Base-by-base conservation (phyloP, 768 basidiomycete genomes). In the Chlorophyllum brunneum region DNA sequence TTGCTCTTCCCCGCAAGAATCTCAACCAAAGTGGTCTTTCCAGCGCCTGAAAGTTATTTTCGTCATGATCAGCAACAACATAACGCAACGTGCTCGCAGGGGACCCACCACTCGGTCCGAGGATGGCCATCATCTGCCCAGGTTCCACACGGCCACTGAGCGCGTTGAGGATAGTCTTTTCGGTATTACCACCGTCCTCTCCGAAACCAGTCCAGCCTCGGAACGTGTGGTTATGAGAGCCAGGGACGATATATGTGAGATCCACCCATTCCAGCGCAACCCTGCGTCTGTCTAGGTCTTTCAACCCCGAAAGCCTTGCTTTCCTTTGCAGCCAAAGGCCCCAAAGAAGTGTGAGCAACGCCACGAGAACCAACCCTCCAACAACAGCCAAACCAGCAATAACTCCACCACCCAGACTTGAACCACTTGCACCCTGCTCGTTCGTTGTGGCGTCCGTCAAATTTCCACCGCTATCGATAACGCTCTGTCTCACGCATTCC, bases 1-100 rank as follows among this genome's bases (percentile, higher is more conserved):
- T 97, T 98, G 58, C 70, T 72, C 65, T 88, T 94, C 2, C 87
- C 85, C 0, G 93, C 90, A 8, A 98, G 79, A 31, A 97, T 82
- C 62, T 98, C 95, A 15, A 97, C 85, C 31, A 98, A 73, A 0
- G 94, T 93, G 0, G 90, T 92, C 67, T 95, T 95, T 37, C 93
- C 93, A 15, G 92, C 91, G 50, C 86, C 84, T 82, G 47, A 22
- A 51, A 30, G 16, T n/a, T 30, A 27, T 27, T 29, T 41, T 42
- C 2, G 24, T 24, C 16, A 27, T 34, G 9, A 41, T 31, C 11
- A 47, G 48, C 44, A 54, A 18, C 13, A 44, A 9, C n/a, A 42
- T 31, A 27, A 34, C 24, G 20, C 37, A 30, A 45, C 41, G 20
- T 30, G 22, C 20, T 39, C 27, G 5, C 41, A 52, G 26, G 44